phyloP scores from a whole-genome alignment of 768 basidiomycete species.

The Rhodotorula toruloides region DNA sequence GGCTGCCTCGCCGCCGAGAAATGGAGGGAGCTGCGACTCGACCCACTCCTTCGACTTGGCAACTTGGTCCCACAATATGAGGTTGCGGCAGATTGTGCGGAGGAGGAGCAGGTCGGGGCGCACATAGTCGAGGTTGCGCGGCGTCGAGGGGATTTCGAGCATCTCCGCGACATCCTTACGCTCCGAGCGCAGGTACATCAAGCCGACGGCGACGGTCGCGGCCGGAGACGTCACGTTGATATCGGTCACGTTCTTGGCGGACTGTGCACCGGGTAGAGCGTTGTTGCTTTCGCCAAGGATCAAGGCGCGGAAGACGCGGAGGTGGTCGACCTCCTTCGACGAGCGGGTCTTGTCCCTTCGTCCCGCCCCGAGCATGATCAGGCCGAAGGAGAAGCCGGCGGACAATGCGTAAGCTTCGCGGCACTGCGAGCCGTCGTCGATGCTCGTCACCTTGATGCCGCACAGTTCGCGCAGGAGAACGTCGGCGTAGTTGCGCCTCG shows the following conservation, averaged over 20 bases:
- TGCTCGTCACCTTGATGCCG: conserved; percentile 67
- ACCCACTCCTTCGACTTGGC: conserved; percentile 53
- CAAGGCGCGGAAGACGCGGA: conserved; percentile 23
- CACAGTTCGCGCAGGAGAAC: conserved; percentile 80
- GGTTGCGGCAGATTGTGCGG: conserved; percentile 65
- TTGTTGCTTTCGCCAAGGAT: conserved; percentile 30
- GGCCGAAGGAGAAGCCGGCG: conserved; percentile 83
- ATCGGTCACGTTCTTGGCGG: conserved; percentile 55
- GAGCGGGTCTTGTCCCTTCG: conserved; percentile 60
- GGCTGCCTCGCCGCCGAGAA: conserved; percentile 63
- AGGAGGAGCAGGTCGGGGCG: conserved; percentile 82
- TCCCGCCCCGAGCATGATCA: conserved; percentile 92
- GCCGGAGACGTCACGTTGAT: conserved; percentile 86
- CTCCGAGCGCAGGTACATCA: conserved; percentile 86
- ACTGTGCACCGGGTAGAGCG: background rate
- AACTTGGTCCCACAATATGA: conserved; percentile 84
- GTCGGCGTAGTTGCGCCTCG: conserved; percentile 85
- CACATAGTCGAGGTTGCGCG: conserved; percentile 71
- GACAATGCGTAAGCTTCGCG: conserved; percentile 87
- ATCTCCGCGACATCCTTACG: conserved; percentile 80
- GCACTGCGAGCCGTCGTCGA: conserved; percentile 79
- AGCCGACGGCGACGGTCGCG: conserved; percentile 77
- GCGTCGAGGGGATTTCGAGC: conserved; percentile 72
- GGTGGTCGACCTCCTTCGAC: conserved; percentile 44
- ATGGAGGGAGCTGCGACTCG: conserved; percentile 60